These are phyloP conservation scores for Pogostemon cablin DNA, from an alignment of 257 asterid genomes.

Conservation along the genomic window DNA sequence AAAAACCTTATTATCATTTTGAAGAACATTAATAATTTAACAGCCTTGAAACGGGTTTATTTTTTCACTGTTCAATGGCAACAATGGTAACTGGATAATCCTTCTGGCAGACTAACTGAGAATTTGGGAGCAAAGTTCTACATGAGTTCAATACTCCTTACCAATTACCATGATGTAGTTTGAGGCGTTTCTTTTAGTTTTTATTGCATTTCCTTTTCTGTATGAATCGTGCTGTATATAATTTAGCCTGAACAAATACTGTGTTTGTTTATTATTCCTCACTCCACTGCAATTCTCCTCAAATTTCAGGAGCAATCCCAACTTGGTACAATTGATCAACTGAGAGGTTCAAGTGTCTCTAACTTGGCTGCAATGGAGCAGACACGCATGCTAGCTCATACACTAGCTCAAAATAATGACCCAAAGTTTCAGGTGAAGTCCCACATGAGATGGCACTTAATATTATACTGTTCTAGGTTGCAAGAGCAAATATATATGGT, in stretches of 20 bases:
- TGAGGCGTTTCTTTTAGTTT: constrained; percentile 10
- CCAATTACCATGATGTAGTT: constrained; percentile 21
- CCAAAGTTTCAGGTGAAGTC: constrained; percentile 91
- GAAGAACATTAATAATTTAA: constrained; percentile 15
- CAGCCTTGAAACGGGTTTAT: constrained; percentile 18
- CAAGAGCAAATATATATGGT: constrained; percentile 7
- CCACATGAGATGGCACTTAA: no score
- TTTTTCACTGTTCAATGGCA: constrained; percentile 3
- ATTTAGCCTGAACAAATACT: constrained; percentile 26
- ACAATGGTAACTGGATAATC: constrained; percentile 22
- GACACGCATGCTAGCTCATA: constrained; percentile 88
- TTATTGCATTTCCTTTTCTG: constrained; percentile 21
- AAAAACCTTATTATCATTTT: background rate
- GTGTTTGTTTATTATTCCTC: constrained; percentile 22
- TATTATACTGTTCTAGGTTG: no score
- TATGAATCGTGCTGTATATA: constrained; percentile 20
- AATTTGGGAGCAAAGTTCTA: constrained; percentile 12
- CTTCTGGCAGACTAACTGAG: constrained; percentile 11
- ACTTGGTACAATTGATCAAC: constrained; percentile 70
- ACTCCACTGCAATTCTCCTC: constrained; percentile 9
- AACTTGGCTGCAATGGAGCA: constrained; percentile 87
- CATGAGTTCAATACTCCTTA: background rate
- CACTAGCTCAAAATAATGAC: constrained; percentile 89
- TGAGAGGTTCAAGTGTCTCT: constrained; percentile 62
- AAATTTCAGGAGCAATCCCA: constrained; percentile 81